phyloP scores from a whole-genome alignment of 169 alveolate genomes.

The Cryptosporidium xiaoi region DNA sequence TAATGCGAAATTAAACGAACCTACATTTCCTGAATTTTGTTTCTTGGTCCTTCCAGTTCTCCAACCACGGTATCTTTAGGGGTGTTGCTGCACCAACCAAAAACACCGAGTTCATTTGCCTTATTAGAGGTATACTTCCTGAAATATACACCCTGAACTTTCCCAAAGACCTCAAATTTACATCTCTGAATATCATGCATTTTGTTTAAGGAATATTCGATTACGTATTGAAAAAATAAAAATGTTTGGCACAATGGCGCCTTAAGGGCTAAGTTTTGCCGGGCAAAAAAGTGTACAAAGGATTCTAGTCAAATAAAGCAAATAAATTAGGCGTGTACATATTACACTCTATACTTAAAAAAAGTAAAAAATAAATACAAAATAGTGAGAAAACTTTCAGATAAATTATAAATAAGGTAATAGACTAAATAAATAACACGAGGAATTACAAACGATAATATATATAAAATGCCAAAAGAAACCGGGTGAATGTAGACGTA shows the following conservation, averaged over 20 bases:
- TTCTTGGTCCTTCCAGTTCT: slow-evolving; percentile 76
- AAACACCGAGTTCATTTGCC: slow-evolving; percentile 76
- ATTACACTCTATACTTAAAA: background rate
- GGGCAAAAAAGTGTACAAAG: background rate
- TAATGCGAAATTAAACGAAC: background rate
- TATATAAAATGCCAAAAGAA: background rate
- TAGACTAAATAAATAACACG: background rate
- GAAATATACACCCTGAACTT: slow-evolving; percentile 82
- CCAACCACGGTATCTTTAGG: slow-evolving; percentile 78
- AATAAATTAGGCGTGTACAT: background rate
- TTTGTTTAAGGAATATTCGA: background rate
- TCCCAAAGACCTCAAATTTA: slow-evolving; percentile 80
- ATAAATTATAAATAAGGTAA: background rate
- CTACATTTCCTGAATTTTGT: slow-evolving; percentile 32
- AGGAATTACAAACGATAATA: background rate
- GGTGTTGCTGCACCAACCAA: slow-evolving; percentile 80
- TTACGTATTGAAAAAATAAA: background rate
- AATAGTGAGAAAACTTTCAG: background rate
- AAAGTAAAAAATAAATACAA: background rate
- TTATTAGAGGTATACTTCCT: slow-evolving; percentile 74
- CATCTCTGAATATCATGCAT: slow-evolving; percentile 23
- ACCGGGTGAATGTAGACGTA: background rate
- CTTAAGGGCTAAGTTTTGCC: background rate
- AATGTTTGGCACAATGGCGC: background rate
- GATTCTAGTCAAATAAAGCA: background rate